Evolutionary conservation across 768 basidiomycete genomes (phyloP).

Genomic region (Cytidiella melzeri): DNA sequence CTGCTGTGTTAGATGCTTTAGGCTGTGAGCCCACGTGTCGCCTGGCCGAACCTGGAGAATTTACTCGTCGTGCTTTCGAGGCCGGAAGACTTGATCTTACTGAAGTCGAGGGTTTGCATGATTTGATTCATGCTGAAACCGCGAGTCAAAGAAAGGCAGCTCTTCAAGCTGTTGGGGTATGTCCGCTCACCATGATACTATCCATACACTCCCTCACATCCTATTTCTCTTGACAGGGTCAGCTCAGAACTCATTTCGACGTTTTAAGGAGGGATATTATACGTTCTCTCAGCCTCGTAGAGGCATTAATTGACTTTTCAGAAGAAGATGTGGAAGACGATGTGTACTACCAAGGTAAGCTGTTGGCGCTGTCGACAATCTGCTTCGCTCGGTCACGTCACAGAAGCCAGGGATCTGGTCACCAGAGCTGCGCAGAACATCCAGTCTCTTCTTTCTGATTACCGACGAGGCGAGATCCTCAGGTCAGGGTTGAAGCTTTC

Average conservation of each 20-base stretch:
- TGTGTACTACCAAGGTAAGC: constrained; percentile 63
- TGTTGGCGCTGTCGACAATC: not conserved
- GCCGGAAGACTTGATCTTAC: constrained; percentile 81
- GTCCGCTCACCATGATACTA: constrained; percentile 22
- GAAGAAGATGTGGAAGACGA: constrained; percentile 89
- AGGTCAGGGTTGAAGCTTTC: constrained; percentile 77
- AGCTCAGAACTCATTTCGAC: constrained; percentile 53
- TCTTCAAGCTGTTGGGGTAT: constrained; percentile 58
- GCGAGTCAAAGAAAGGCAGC: constrained; percentile 76
- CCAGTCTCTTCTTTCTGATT: constrained; percentile 54
- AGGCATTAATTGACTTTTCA: constrained; percentile 91
- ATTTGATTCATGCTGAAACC: constrained; percentile 86
- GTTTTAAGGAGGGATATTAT: constrained; percentile 61
- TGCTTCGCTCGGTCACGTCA: not conserved
- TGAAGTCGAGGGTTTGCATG: constrained; percentile 83
- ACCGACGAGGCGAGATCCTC: constrained; percentile 75
- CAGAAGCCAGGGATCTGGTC: constrained; percentile 5
- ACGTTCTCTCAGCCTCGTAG: constrained; percentile 67
- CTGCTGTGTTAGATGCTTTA: constrained; percentile 61
- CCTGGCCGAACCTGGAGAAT: constrained; percentile 83
- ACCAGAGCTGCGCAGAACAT: constrained; percentile 55
- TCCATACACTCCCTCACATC: constrained; percentile 7
- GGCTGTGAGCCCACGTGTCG: constrained; percentile 57
- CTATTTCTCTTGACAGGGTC: constrained; percentile 42
- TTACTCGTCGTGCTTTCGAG: constrained; percentile 78